These are phyloP conservation scores for Eimeria praecox DNA, from an alignment of 169 alveolate genomes.

Conservation along the genomic window DNA sequence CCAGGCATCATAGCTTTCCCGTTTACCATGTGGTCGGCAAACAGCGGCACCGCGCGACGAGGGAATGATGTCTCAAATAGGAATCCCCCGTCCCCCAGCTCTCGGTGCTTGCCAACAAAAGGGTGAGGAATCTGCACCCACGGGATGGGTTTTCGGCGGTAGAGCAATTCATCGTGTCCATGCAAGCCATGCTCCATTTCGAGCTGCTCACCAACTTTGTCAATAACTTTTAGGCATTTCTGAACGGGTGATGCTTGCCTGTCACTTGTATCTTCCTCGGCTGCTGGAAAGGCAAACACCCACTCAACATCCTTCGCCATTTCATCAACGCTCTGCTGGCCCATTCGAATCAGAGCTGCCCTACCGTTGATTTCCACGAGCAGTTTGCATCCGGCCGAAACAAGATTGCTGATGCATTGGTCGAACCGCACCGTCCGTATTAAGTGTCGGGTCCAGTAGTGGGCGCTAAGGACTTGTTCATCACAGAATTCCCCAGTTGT, in stretches of 20 bases:
- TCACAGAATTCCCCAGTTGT: constrained; percentile 85
- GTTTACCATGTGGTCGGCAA: constrained; percentile 87
- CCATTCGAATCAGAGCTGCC: constrained; percentile 76
- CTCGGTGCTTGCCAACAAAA: constrained; percentile 81
- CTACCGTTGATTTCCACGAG: constrained; percentile 81
- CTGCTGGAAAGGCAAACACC: constrained; percentile 75
- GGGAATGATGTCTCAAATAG: constrained; percentile 82
- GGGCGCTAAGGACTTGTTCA: constrained; percentile 67
- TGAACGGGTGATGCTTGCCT: constrained; percentile 17
- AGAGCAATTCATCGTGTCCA: constrained; percentile 75
- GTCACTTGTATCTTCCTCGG: constrained; percentile 66
- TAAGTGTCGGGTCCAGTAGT: constrained; percentile 82
- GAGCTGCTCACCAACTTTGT: constrained; percentile 56
- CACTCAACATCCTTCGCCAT: constrained; percentile 80
- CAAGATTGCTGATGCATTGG: constrained; percentile 78
- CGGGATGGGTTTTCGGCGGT: constrained; percentile 85
- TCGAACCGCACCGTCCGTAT: constrained; percentile 74
- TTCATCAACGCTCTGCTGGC: constrained; percentile 80
- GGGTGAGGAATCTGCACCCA: constrained; percentile 88
- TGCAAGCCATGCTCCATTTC: constrained; percentile 75
- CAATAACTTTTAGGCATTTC: constrained; percentile 37
- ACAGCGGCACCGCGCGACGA: constrained; percentile 83
- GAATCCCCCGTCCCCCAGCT: constrained; percentile 65
- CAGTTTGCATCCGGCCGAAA: constrained; percentile 80
- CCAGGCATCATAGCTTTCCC: constrained; percentile 88